Base-by-base conservation (phyloP, 1,284 basidiomycete genomes). In the Microbotryum silenes-acaulis region DNA sequence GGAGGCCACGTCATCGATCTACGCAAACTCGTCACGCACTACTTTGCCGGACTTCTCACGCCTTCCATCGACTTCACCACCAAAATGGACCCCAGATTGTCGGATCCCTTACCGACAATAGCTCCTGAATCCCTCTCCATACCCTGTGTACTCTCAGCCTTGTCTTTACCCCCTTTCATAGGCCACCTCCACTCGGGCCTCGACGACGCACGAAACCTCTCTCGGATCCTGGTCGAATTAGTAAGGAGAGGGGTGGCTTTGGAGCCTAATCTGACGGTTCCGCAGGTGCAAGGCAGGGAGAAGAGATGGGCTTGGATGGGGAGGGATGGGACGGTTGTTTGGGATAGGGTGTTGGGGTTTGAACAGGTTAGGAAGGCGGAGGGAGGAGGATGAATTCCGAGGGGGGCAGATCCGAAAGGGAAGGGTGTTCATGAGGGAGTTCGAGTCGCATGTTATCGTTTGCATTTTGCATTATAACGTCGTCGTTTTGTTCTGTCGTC, bases 151-250 rank as follows among this genome's bases (percentile, higher is more conserved):
- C 62, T 78, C 16, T 60, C 64, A n/a, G 70, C 69, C 8, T 69
- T 79, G 2, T 72, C 79, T 6, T 62, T 78, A 42, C 74, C 75
- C 0, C 68, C 70, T 2, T 96, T 96, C 72, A 77, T 85, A 73
- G 91, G 91, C 18, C 82, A 88, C 69, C 81, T 85, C 64, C 91
- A 96, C 75, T 85, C 85, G 70, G 91, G 91, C 23, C 86, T 93
- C 49, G 89, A 91, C 75, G 91, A 96, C 75, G 82, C 88, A 33
- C 85, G 87, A 18, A 94, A 94, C 73, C 83, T 94, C 58, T 81
- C 86, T 20, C 82, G 88, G 27, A 85, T 96, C 62, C 75, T 93
- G 46, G 77, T 81, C 53, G 87, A 87, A 70, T 81, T 93, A 21
- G 86, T 85, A 6, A 77, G 81, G 55, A 80, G 83, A 57, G 83